phyloP scores from a whole-genome alignment of 768 basidiomycete species.

The Suillus discolor region DNA sequence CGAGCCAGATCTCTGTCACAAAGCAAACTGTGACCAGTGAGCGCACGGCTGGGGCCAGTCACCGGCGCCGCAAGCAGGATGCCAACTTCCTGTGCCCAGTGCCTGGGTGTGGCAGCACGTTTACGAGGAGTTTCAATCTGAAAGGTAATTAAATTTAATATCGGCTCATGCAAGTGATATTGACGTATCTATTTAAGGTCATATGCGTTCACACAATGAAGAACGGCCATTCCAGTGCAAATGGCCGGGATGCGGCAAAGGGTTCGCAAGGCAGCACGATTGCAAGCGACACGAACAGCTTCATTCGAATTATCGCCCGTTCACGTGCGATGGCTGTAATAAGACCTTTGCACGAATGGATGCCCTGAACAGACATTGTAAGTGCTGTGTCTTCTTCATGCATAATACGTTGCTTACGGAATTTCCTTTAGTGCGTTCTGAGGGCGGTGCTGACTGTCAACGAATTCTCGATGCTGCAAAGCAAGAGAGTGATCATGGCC shows the following conservation, averaged over 20 bases:
- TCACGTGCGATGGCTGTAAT: conserved; percentile 89
- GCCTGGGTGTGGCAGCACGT: conserved; percentile 83
- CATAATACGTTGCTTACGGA: background rate
- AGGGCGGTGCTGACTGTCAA: conserved; percentile 79
- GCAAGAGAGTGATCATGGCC: conserved; percentile 23
- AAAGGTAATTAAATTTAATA: conserved; percentile 57
- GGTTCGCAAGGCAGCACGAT: conserved; percentile 93
- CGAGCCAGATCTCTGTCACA: conserved; percentile 35
- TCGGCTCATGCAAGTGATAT: conserved; percentile 12
- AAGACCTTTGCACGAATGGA: conserved; percentile 96
- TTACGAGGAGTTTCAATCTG: conserved; percentile 91
- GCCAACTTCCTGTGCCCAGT: conserved; percentile 85
- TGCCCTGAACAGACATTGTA: conserved; percentile 90
- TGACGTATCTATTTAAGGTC: conserved; percentile 51
- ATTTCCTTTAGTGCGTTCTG: conserved; percentile 63
- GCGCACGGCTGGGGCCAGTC: conserved; percentile 85
- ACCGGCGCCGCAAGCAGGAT: conserved; percentile 83
- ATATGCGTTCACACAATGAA: conserved; percentile 92
- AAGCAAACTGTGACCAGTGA: conserved; percentile 91
- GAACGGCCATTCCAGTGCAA: conserved; percentile 95
- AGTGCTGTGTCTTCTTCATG: conserved; percentile 37
- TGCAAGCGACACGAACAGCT: conserved; percentile 96
- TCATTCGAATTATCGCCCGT: conserved; percentile 90
- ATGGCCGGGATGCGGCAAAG: conserved; percentile 93
- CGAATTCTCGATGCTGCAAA: conserved; percentile 39